Evolutionary conservation across 2,329 filamentous ascomycete genomes (phyloP), one percentile per base, ranked within the genome.

Genomic region (Torrubiella hemipterigena): DNA sequence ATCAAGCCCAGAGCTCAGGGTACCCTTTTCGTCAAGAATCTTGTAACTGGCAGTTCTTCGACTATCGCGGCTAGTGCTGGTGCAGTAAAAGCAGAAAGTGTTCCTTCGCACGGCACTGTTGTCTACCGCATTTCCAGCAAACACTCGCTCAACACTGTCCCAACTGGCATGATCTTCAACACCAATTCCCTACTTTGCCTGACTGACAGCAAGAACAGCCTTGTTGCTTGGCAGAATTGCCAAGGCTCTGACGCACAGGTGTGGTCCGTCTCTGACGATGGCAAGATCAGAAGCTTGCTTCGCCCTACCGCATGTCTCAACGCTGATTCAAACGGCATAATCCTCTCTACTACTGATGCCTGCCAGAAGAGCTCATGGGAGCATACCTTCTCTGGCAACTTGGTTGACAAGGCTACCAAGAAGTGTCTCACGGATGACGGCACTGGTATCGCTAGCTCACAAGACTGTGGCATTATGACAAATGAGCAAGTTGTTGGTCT

Each of bases 81-180:
- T 16, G 35, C 60, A 5, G 38, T 42, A 2, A 28, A 18, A 6
- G 31, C 25, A 12, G 23, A 20, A 5, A 14, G 14, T 9, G 31
- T 32, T 2, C 25, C 31, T 16, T 42, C 41, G 2, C 58, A 56
- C 23, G 53, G 55, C 22, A 59, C 58, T 1, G 50, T 42, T 5
- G 55, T 65, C 7, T 57, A 55, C 35, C 50, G 60, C 22, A 44
- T 66, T 14, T 51, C 54, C 5, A 47, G 21, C 9, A 29, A 34
- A 18, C 34, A 35, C n/a, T 37, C 38, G n/a, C 31, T 32, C 2
- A 41, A 49, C 6, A 21, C 16, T 0, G 50, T 49, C 11, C 59
- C 61, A 0, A 66, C 60, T 0, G 63, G 62, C 4, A 54, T 62
- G 43, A 54, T 66, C 21, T 61, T 66, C 40, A 63, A 65, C 38